Conservation (phyloP, 257 asterid genomes). For the Plantago ovata region DNA sequence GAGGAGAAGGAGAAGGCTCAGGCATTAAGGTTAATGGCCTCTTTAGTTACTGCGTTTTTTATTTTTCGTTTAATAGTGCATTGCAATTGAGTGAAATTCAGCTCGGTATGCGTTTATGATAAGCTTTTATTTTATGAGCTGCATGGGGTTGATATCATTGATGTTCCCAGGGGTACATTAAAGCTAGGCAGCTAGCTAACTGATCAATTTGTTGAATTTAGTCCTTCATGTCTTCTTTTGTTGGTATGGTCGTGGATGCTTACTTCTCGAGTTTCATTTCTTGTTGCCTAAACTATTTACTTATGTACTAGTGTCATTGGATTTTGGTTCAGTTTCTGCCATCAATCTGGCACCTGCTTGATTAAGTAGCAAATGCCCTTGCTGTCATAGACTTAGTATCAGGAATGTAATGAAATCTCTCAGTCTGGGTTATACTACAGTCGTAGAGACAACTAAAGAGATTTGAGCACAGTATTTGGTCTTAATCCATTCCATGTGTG, state of each 20-base stretch:
- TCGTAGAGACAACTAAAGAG: not conserved
- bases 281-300: not conserved
- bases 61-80: not conserved
- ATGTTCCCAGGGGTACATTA: too few species aligned
- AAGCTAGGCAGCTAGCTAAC: too few species aligned
- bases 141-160: not conserved
- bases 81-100: not conserved
- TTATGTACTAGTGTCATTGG: not conserved
- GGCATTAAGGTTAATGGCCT: conserved; percentile 29
- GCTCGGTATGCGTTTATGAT: not conserved
- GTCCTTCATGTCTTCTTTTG: not conserved
- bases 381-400: not conserved
- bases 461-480: not conserved
- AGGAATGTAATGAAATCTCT: not conserved
- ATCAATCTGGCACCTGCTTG: not conserved
- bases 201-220: not conserved
- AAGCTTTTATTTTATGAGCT: not conserved
- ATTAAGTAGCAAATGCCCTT: not conserved
- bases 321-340: not conserved
- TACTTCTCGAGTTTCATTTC: not conserved
- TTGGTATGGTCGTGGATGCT: not conserved
- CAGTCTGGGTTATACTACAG: too few species aligned
- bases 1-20: conserved; percentile 24
- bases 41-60: conserved; percentile 6
- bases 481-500: not conserved